Conservation (phyloP, 2,329 filamentous ascomycete species). For the Cytospora mali region DNA sequence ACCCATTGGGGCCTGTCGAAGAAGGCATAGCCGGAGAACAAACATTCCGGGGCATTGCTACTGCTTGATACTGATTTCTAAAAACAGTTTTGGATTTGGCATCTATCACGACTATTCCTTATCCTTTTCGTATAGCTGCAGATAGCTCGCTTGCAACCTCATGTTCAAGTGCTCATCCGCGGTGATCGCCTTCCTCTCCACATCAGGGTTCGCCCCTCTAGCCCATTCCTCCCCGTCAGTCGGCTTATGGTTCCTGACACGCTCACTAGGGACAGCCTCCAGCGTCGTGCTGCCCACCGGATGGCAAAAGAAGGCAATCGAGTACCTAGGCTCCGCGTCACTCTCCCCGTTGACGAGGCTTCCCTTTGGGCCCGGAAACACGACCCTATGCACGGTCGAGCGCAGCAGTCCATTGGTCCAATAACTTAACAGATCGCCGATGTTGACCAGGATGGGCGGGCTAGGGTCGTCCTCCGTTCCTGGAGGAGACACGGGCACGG, state of each 20-base stretch:
- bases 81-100: background rate
- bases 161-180: conserved; percentile 66
- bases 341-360: conserved; percentile 48
- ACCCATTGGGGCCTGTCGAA: background rate
- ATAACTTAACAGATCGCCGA: conserved; percentile 71
- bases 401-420: conserved; percentile 90
- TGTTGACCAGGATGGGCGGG: conserved; percentile 81
- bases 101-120: conserved; percentile 2
- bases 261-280: conserved; percentile 61
- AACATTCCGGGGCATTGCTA: background rate
- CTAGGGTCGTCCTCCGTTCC: conserved; percentile 59
- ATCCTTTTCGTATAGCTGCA: conserved; percentile 50
- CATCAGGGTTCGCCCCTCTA: conserved; percentile 46
- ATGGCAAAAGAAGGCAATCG: conserved; percentile 71
- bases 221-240: conserved; percentile 30
- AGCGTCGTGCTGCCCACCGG: conserved; percentile 57
- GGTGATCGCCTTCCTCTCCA: conserved; percentile 59
- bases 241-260: conserved; percentile 46
- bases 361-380: conserved; percentile 60
- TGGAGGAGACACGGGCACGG: conserved; percentile 67
- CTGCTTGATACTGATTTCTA: background rate
- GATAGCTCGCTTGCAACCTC: conserved; percentile 62
- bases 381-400: conserved; percentile 86
- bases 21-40: background rate
- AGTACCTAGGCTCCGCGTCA: conserved; percentile 58